These are phyloP conservation scores for Pulveroboletus frians DNA, from an alignment of 768 basidiomycete species.

Conservation along the genomic window DNA sequence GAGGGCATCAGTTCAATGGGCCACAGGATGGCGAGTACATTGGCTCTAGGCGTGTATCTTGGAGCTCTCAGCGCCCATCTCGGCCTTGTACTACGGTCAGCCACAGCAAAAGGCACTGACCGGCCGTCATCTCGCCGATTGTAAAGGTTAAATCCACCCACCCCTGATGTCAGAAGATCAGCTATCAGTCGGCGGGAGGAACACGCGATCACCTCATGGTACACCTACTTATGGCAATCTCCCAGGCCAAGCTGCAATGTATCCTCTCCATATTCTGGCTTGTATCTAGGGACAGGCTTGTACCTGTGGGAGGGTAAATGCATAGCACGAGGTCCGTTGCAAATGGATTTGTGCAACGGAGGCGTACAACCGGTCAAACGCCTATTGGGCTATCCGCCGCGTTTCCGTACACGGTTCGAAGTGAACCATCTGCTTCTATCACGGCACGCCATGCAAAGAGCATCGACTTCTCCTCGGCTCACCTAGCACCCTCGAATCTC, in stretches of 20 bases:
- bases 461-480: slow-evolving; percentile 12
- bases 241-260: slow-evolving; percentile 2
- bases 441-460: not conserved
- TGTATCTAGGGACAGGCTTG: slow-evolving; percentile 9
- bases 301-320: not conserved
- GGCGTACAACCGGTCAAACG: not conserved
- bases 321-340: slow-evolving; percentile 1
- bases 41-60: not conserved
- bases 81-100: not conserved
- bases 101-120: slow-evolving; percentile 7
- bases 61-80: not conserved
- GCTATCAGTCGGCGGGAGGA: not conserved
- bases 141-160: slow-evolving; percentile 20
- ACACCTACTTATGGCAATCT: slow-evolving; percentile 9
- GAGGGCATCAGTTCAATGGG: not conserved
- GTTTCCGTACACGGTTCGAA: not conserved
- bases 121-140: slow-evolving; percentile 17
- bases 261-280: slow-evolving; percentile 2
- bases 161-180: slow-evolving; percentile 16
- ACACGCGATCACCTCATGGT: slow-evolving; percentile 31
- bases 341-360: not conserved
- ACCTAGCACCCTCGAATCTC: slow-evolving; percentile 1
- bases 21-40: slow-evolving; percentile 20
- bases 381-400: slow-evolving; percentile 6
- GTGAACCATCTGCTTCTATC: slow-evolving; percentile 3